These are phyloP conservation scores for Tulasnella sp. DNA, from an alignment of 768 basidiomycete genomes.

Conservation along the genomic window DNA sequence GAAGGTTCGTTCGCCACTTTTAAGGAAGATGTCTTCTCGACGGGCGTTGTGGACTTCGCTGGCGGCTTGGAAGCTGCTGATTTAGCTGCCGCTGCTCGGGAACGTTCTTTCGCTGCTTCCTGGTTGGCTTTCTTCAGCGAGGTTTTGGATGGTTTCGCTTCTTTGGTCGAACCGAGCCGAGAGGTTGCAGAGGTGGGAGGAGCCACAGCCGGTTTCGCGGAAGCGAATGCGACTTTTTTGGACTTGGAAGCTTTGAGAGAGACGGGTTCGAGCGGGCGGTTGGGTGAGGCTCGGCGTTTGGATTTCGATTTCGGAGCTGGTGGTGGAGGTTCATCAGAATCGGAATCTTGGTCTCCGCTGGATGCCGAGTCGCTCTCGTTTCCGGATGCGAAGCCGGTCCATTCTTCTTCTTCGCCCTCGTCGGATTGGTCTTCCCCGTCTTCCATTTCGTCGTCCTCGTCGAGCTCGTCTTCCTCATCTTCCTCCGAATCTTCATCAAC, in stretches of 20 bases:
- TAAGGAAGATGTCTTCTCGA: background rate
- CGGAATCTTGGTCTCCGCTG: constrained; percentile 38
- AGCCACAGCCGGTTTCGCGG: constrained; percentile 33
- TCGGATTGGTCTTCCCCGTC: constrained; percentile 1
- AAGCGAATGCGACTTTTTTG: constrained; percentile 55
- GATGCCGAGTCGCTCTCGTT: constrained; percentile 6
- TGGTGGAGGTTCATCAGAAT: constrained; percentile 36
- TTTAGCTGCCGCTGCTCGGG: background rate
- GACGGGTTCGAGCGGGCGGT: constrained; percentile 34
- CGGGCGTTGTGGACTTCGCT: background rate
- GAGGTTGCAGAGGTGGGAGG: background rate
- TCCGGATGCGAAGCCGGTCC: constrained; percentile 29
- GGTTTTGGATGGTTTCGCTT: background rate
- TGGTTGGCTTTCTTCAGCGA: constrained; percentile 28
- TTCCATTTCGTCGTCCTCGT: constrained; percentile 35
- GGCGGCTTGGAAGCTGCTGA: background rate
- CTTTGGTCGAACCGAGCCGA: constrained; percentile 22
- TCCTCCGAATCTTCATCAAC: constrained; percentile 40
- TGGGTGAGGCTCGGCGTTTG: constrained; percentile 41
- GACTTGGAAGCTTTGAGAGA: constrained; percentile 5
- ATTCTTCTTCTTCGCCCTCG: constrained; percentile 28
- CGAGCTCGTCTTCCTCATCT: constrained; percentile 42
- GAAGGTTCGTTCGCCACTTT: constrained; percentile 12
- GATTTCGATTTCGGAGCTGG: constrained; percentile 41
- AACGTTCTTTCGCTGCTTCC: background rate